Base-by-base conservation (phyloP, 2,329 filamentous ascomycete genomes). In the Alternaria sp. region DNA sequence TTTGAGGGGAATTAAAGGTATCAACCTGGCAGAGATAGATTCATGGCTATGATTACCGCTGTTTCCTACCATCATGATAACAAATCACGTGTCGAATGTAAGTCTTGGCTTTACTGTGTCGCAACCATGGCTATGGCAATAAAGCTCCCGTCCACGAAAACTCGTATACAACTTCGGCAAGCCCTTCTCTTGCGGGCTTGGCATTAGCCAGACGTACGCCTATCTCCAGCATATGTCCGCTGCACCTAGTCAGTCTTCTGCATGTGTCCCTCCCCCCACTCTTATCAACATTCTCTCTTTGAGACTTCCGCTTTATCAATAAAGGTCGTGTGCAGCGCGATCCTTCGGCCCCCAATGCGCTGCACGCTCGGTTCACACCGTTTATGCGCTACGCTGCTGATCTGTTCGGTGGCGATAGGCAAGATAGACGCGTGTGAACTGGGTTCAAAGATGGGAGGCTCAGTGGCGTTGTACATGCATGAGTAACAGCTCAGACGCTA, bases 251-350 rank as follows among this genome's bases (percentile, higher is more conserved):
- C 56, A 21, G 10, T 46, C 18, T 9, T 45, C 41, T 50, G 56
- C n/a, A 30, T 25, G 20, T 30, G 18, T n/a, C 25, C 9, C 50
- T 15, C 50, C 61, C 61, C 61, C 56, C 56, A 63, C 61, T 60
- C 50, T 63, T 60, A 63, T 51, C 56, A 43, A n/a, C 10, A 28
- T 23, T 6, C 21, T 18, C 44, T 44, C 15, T 28, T 55, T 21
- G 1, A 9, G 30, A 28, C 30, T 59, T 45, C 45, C 50, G 43
- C 33, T 26, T 30, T 59, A 63, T 63, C 58, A 30, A 54, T 43
- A 7, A 49, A 12, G 18, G 18, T 5, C 50, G 14, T 4, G 7
- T 45, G 12, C 9, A 46, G 20, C 5, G n/a, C 23, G n/a, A 44
- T 44, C 53, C 41, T 20, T 45, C n/a, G 10, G n/a, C 3, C 23